A percentile compares a stretch with the other conserved stretches of the same genome.
These are phyloP conservation scores for Meira nashicola DNA, from an alignment of 1,284 basidiomycete species.

Conservation along the genomic window DNA sequence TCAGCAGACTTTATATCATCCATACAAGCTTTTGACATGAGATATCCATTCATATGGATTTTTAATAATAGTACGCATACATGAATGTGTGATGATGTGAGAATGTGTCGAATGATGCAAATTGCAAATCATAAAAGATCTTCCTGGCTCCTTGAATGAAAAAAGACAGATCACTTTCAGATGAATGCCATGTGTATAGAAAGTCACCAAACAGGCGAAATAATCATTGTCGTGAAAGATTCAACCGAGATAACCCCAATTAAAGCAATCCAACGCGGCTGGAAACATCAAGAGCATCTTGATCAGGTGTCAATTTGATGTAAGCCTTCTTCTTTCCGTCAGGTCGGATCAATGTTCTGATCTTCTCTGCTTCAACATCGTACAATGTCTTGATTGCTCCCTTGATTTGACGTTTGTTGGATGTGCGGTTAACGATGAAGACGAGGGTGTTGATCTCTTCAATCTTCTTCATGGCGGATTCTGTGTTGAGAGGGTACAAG, in stretches of 20 bases:
- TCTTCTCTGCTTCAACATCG: conserved; percentile 89
- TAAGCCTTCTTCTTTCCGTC: conserved; percentile 99
- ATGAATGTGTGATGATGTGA: too few species aligned
- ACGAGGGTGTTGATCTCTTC: conserved; percentile 99
- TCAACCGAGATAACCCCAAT: neutral
- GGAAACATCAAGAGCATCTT: conserved; percentile 94
- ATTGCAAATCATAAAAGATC: too few species aligned
- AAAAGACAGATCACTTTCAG: too few species aligned
- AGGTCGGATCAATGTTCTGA: conserved; percentile 97
- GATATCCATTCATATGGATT: too few species aligned
- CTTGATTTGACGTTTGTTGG: conserved; percentile 99
- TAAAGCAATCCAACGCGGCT: conserved; percentile 75
- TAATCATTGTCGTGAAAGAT: too few species aligned
- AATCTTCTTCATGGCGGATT: conserved; percentile 73
- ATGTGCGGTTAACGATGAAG: conserved; percentile 89
- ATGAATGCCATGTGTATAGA: too few species aligned
- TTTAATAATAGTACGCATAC: too few species aligned
- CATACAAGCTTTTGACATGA: too few species aligned
- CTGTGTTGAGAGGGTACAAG: conserved; percentile 65
- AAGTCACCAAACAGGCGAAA: too few species aligned
- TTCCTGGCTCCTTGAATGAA: too few species aligned
- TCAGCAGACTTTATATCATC: too few species aligned
- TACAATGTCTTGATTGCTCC: conserved; percentile 98
- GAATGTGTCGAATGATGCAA: too few species aligned
- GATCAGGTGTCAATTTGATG: conserved; percentile 86